A percentile compares a stretch with the other conserved stretches of the same genome.
phyloP scores from a whole-genome alignment of 148 eudicot genomes.

The Amaranthus cruentus region DNA sequence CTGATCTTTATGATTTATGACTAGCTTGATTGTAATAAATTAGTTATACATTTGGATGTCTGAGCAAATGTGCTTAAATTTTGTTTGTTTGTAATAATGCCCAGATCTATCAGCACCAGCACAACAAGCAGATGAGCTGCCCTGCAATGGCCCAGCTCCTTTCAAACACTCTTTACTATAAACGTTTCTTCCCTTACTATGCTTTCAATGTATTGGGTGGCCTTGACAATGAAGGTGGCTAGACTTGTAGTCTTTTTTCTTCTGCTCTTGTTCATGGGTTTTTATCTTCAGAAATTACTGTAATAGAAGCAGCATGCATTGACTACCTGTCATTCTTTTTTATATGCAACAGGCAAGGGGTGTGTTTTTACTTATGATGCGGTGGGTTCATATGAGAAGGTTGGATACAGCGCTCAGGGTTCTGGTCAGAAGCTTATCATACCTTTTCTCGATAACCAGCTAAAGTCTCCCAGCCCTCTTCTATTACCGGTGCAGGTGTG shows the following conservation, averaged over 20 bases:
- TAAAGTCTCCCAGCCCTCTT: slow-evolving; percentile 96
- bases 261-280: background rate
- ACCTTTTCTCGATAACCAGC: slow-evolving; percentile 95
- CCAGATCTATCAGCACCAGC: slow-evolving; percentile 94
- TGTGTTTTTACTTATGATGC: slow-evolving; percentile 98
- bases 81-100: slow-evolving; percentile 8
- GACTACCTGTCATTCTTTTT: background rate
- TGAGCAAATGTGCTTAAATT: background rate
- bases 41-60: background rate
- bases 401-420: slow-evolving; percentile 96
- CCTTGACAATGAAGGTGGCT: slow-evolving; percentile 76
- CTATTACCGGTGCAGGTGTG: slow-evolving; percentile 70
- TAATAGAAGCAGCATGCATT: background rate
- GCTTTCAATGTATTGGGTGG: slow-evolving; percentile 92
- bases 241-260: background rate
- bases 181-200: slow-evolving; percentile 94
- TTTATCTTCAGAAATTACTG: background rate
- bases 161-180: slow-evolving; percentile 93
- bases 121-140: slow-evolving; percentile 97
- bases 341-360: slow-evolving; percentile 65
- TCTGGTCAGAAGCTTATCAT: slow-evolving; percentile 90
- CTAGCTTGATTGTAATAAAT: background rate
- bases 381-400: slow-evolving; percentile 95
- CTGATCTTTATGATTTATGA: background rate
- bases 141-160: slow-evolving; percentile 97